Percentiles rank a stretch among this genome's conserved stretches.
Evolutionary conservation across 2,329 filamentous ascomycete genomes (phyloP).

Genomic region (Cladorrhinum sp.): DNA sequence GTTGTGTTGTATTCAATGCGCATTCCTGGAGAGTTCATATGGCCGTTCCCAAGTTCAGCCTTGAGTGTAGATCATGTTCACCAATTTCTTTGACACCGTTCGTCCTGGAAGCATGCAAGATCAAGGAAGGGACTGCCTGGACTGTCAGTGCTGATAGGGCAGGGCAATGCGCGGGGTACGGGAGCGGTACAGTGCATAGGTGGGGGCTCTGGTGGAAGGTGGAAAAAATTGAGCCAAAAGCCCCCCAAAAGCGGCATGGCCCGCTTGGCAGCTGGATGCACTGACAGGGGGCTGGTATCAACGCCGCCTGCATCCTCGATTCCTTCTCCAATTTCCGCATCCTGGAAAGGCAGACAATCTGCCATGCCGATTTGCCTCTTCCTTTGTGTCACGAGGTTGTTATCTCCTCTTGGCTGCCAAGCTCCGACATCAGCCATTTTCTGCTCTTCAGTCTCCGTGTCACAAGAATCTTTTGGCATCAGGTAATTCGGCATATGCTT

Average conservation of each 20-base stretch:
- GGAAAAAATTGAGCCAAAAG: background rate
- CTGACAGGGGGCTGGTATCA: background rate
- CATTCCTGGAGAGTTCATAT: background rate
- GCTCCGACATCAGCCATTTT: too few species aligned
- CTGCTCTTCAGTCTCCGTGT: too few species aligned
- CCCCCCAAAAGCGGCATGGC: background rate
- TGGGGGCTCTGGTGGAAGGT: background rate
- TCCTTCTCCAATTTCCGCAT: background rate
- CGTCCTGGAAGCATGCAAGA: background rate
- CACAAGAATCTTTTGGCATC: too few species aligned
- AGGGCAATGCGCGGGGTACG: background rate
- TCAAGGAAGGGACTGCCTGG: slow-evolving; percentile 1
- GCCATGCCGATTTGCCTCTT: background rate
- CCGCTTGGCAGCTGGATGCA: background rate
- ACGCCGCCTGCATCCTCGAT: background rate
- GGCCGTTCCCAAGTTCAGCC: background rate
- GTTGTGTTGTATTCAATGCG: background rate
- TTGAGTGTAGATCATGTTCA: background rate
- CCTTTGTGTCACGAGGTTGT: background rate
- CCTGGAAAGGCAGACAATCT: background rate
- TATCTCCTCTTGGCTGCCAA: background rate
- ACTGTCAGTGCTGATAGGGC: background rate
- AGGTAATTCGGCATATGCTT: too few species aligned
- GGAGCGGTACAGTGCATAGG: background rate
- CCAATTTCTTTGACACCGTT: background rate